Base-by-base conservation (phyloP, 225 moss, liverwort and hornwort species). In the Lunularia cruciata region DNA sequence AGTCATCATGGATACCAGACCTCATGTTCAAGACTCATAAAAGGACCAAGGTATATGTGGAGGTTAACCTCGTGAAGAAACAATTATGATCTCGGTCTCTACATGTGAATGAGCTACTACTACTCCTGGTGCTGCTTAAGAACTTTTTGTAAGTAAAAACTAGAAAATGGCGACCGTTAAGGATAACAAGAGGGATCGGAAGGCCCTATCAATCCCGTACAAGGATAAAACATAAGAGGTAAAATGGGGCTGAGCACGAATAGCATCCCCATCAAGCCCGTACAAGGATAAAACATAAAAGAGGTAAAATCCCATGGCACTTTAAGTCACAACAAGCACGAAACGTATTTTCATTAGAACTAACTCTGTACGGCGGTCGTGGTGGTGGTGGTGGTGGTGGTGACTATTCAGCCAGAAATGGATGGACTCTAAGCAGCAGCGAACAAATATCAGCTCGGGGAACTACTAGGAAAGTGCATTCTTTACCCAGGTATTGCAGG, bases 1-100 rank as follows among this genome's bases (percentile, higher is more conserved):
- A 27, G n/a, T 53, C 53, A 53, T 53, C 53, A 53, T 27, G 53
- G 53, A 27, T 13, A 27, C 53, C 27, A 53, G 53, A 53, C 14
- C 26, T 53, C 25, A 23, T 11, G 53, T 23, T 23, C 53, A n/a
- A n/a, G 53, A 53, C 25, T 6, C 25, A 27, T 48, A 53, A 6
- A 53, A 53, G n/a, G 53, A 56, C 31, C 28, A 56, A 16, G 28
- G 22, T 31, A 22, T 56, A 49, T 49, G 49, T 20, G 49, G 56
- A 56, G 56, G 32, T 13, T 56, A 56, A 56, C 32, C 56, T 56
- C 31, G 56, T 56, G 56, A 56, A 56, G 28, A 56, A 31, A 4
- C 56, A 56, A 28, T 56, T 28, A 30, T 56, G 56, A 28, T 3
- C 53, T 53, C 25, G 27, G 8, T 13, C 53, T 5, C 18, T 27